Base-by-base conservation (phyloP, 139 green algal species). In the Spirogloea muscicola region DNA sequence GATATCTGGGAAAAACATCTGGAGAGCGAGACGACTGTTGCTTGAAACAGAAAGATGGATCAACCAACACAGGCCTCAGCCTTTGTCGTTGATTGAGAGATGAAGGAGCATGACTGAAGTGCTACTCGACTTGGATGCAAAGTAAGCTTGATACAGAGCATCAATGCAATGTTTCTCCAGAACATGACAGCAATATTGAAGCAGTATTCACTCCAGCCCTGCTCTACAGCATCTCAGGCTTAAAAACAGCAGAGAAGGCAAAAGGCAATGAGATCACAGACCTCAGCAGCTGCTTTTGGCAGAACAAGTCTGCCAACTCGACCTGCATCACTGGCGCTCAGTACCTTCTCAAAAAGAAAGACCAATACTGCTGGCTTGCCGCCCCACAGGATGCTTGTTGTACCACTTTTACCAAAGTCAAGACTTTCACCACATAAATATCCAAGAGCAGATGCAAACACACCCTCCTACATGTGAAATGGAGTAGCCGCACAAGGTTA, bases 1-100 rank as follows among this genome's bases (percentile, higher is more conserved):
- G 18, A 74, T 74, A 6, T 5, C 33, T 7, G 65, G 65, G 40
- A 74, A 71, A 48, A 72, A 71, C 68, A 40, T 27, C 65, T 74
- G 65, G n/a, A 52, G 57, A 44, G 21, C 18, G 21, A 66, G 21
- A 48, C 57, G 18, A 60, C 18, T 52, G 18, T 66, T 60, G n/a
- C 57, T 63, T 66, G n/a, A 44, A 48, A 21, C 27, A 66, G 27
- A 66, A 48, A 44, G n/a, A 48, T 55, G 46, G 46, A 31, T 31
- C 46, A 55, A 21, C 21, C 21, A 31, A 21, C 21, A 55, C 46
- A 31, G 46, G 21, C 21, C 21, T 21, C 46, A 55, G 21, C 21
- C 21, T 55, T 21, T 55, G 46, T 21, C 46, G 21, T 21, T 31
- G 46, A n/a, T n/a, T n/a, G n/a, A n/a, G n/a, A n/a, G n/a, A n/a